A percentile compares a stretch with the other conserved stretches of the same genome.
These are phyloP conservation scores for Leccinum sublutescens DNA, from an alignment of 768 basidiomycete species.

Conservation along the genomic window DNA sequence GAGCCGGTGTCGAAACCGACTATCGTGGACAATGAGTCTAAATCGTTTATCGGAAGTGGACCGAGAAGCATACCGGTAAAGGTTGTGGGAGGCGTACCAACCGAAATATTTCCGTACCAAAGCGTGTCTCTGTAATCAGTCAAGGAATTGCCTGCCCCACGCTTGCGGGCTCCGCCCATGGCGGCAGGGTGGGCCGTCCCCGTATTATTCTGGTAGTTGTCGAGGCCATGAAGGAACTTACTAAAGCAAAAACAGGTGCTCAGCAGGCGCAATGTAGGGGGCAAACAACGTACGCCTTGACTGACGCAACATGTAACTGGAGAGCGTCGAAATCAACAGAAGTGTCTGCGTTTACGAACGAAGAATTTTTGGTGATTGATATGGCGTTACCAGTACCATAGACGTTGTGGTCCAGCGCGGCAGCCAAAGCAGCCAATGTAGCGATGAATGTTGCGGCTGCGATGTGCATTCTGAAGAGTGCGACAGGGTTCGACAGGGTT, in stretches of 20 bases:
- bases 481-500: not conserved
- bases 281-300: not conserved
- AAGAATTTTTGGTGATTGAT: not conserved
- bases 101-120: conserved; percentile 10
- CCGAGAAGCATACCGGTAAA: conserved; percentile 2
- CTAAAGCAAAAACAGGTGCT: not conserved
- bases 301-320: not conserved
- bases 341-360: not conserved
- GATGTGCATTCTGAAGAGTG: not conserved
- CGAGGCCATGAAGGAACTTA: not conserved
- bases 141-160: not conserved
- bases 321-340: not conserved
- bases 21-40: not conserved
- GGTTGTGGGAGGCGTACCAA: conserved; percentile 4
- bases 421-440: not conserved
- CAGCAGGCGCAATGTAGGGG: not conserved
- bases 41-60: not conserved
- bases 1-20: conserved; percentile 30
- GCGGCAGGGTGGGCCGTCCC: not conserved
- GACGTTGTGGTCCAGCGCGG: not conserved
- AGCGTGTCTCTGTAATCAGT: not conserved
- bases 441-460: not conserved
- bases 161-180: not conserved
- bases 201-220: not conserved
- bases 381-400: not conserved